A percentile compares a stretch with the other conserved stretches of the same genome.
phyloP scores from a whole-genome alignment of 139 green algal species.

The Raphidocelis subcapitata region DNA sequence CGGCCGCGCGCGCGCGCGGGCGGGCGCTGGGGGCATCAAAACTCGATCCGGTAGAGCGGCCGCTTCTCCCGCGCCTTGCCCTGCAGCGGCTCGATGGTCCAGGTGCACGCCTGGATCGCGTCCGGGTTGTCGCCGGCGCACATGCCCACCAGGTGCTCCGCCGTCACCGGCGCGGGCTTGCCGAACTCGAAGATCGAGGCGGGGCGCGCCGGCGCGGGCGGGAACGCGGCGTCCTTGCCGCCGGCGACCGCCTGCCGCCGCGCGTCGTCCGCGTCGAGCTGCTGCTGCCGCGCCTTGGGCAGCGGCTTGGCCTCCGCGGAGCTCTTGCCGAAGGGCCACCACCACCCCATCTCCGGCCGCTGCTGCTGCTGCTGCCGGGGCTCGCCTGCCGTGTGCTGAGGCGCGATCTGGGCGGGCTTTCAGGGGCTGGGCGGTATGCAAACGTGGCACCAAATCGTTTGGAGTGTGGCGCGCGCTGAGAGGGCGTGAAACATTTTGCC shows the following conservation, averaged over 20 bases:
- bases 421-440: too few relatives aligned
- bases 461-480: too few relatives aligned
- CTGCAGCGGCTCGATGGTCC: slow-evolving; percentile 42
- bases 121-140: slow-evolving; percentile 56
- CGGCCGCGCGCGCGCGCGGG: too few relatives aligned
- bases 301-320: slow-evolving; percentile 13
- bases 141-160: slow-evolving; percentile 38
- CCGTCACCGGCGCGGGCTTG: slow-evolving; percentile 22
- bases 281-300: slow-evolving; percentile 11
- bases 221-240: neutral
- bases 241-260: slow-evolving; percentile 1
- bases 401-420: too few relatives aligned
- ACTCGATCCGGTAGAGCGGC: slow-evolving; percentile 28
- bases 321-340: slow-evolving; percentile 12
- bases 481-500: too few relatives aligned
- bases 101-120: slow-evolving; percentile 59
- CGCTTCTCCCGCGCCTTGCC: slow-evolving; percentile 23
- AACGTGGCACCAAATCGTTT: too few relatives aligned
- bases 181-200: slow-evolving; percentile 59
- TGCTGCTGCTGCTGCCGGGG: neutral
- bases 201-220: slow-evolving; percentile 19
- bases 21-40: slow-evolving; percentile 9
- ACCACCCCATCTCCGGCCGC: slow-evolving; percentile 13
- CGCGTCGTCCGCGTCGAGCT: neutral
- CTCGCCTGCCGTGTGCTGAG: too few relatives aligned